These are phyloP conservation scores for Vitis hybrid DNA, from an alignment of 177 flowering plant genomes.

Conservation along the genomic window DNA sequence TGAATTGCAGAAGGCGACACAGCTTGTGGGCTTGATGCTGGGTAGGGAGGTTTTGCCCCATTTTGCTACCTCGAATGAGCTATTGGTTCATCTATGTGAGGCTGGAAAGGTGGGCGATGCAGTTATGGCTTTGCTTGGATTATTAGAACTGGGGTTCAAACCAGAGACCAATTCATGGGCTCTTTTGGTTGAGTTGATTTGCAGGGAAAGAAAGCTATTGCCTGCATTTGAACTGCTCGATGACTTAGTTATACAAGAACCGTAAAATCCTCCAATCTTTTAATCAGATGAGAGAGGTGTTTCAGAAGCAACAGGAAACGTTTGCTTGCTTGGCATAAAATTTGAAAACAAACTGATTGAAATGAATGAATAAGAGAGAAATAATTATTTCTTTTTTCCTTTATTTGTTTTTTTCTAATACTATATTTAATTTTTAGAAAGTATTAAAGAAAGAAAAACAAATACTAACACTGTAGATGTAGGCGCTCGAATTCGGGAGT, in stretches of 20 bases:
- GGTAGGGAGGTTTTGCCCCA: slow-evolving; percentile 72
- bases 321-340: too few relatives aligned
- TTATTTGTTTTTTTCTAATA: too few relatives aligned
- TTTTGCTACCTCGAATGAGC: slow-evolving; percentile 71
- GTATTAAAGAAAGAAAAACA: too few relatives aligned
- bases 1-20: slow-evolving; percentile 50
- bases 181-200: slow-evolving; percentile 46
- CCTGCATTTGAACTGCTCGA: slow-evolving; percentile 63
- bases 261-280: background rate
- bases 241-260: slow-evolving; percentile 28
- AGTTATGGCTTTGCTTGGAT: slow-evolving; percentile 37
- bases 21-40: slow-evolving; percentile 63
- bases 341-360: too few relatives aligned
- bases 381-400: too few relatives aligned
- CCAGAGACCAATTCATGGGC: slow-evolving; percentile 67
- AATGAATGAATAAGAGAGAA: too few relatives aligned
- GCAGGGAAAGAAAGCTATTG: slow-evolving; percentile 70
- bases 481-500: too few relatives aligned
- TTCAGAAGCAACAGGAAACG: too few relatives aligned
- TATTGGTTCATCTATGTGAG: slow-evolving; percentile 57
- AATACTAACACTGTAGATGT: too few relatives aligned
- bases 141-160: slow-evolving; percentile 58
- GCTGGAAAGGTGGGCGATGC: slow-evolving; percentile 61
- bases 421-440: too few relatives aligned
- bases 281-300: too few relatives aligned